Base-by-base conservation (phyloP, 768 basidiomycete genomes). In the Nidularia sp. region DNA sequence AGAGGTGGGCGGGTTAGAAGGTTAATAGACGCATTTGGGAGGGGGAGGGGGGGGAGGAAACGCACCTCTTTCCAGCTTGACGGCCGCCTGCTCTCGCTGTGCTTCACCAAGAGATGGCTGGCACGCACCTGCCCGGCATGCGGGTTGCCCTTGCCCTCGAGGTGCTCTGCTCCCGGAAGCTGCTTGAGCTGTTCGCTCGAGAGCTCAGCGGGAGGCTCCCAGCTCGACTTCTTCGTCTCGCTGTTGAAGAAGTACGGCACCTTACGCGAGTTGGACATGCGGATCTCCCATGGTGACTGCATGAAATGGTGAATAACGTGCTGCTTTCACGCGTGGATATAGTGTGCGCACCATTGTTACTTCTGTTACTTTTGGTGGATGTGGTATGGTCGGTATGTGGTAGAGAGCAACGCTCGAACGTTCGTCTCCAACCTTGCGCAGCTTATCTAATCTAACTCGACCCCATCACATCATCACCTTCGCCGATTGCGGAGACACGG, bases 101-200 rank as follows among this genome's bases (percentile, higher is more conserved):
- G 95, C 72, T 99, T 99, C 55, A 98, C 86, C 52, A 99, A 71
- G 55, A 99, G 75, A 74, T 99, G 97, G 63, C 92, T 93, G n/a
- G 94, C 96, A 47, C 93, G 83, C 36, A 97, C 91, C 68, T 89
- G 78, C 15, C 71, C 76, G 13, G 74, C 61, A 31, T 62, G 65
- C 9, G 60, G 54, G n/a, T 48, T 44, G 42, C 34, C 57, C 35
- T 53, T 54, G n/a, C 44, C 44, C n/a, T 56, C 59, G 50, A 67
- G 52, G 78, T 78, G 62, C 48, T 82, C 70, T 41, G 88, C 88
- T 0, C 91, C 92, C 2, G 90, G 84, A 7, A 97, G 78, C 3
- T 69, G 49, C 1, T 69, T 55, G 58, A 90, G 67, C 58, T 95
- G 66, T 1, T 86, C 85, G 10, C 73, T 58, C n/a, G 82, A 71